Base-by-base conservation (phyloP, 2,329 filamentous ascomycete genomes). In the Penicillium psychrosexuale region DNA sequence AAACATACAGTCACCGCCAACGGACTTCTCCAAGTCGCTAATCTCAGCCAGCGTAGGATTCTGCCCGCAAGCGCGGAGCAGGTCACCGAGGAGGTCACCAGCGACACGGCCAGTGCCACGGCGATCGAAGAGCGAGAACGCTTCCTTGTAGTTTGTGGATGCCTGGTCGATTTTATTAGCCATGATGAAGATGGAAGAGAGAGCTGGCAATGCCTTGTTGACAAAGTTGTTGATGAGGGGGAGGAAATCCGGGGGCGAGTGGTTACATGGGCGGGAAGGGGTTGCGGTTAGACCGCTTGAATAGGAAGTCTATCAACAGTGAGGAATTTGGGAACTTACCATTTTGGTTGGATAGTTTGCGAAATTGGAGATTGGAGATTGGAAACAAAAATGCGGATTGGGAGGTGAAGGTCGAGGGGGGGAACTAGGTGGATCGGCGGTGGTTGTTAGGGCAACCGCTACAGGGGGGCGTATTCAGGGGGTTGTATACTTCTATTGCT, bases 131-230 rank as follows among this genome's bases (percentile, higher is more conserved):
- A 99, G 89, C 69, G 92, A 92, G 79, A 99, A 99, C 67, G 94
- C 94, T 87, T 99, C 94, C 83, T 97, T 97, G 90, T 97, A 99
- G 88, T 99, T 97, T 80, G 93, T 97, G 59, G 84, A 85, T 73
- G 84, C 82, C 84, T 87, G 83, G 36, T 72, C 68, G 59, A 67
- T 47, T 46, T 64, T 70, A 55, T 64, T 69, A 60, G 55, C 51
- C 57, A 62, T 61, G 43, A 55, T 59, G 57, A 19, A 31, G 36
- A 51, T 45, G 49, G 40, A 53, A 37, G 17, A 43, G 31, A 43
- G 36, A 51, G 49, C 22, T 24, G 47, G 17, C 28, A 49, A 34
- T 17, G 43, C 13, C 2, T 27, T 19, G 36, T 42, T 38, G 43
- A 51, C 42, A 42, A 19, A 40, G 43, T 33, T 31, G 28, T 34